Evolutionary conservation across 2,329 filamentous ascomycete genomes (phyloP).

Genomic region (Aureobasidium pullulans): DNA sequence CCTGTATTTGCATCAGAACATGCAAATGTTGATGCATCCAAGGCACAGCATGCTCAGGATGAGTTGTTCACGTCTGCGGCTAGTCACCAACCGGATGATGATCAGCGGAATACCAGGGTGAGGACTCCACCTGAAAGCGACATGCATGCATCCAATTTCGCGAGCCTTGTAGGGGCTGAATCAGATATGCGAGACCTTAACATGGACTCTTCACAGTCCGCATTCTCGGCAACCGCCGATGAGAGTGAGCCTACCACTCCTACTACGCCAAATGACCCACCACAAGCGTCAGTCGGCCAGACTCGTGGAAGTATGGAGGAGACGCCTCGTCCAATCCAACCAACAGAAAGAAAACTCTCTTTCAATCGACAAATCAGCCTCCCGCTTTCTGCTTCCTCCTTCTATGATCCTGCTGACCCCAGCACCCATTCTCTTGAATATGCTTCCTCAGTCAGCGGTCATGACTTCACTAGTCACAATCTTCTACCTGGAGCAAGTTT

Average conservation of each 20-base stretch:
- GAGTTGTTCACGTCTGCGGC: slow-evolving; percentile 11
- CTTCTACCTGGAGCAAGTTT: slow-evolving; percentile 19
- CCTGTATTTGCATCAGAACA: not conserved
- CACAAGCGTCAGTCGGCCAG: slow-evolving; percentile 10
- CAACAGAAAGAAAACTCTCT: slow-evolving; percentile 13
- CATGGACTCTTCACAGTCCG: slow-evolving; percentile 39
- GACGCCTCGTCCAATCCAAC: slow-evolving; percentile 22
- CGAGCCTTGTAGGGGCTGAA: slow-evolving; percentile 42
- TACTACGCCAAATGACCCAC: slow-evolving; percentile 19
- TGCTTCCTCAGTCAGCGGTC: slow-evolving; percentile 38
- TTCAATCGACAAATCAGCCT: slow-evolving; percentile 39
- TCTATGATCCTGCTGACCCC: slow-evolving; percentile 36
- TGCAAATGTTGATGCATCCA: not conserved
- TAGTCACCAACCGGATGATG: slow-evolving; percentile 1
- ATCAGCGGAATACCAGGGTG: not conserved
- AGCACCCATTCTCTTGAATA: slow-evolving; percentile 41
- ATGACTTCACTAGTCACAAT: slow-evolving; percentile 31
- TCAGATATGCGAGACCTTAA: slow-evolving; percentile 42
- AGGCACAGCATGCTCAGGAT: not conserved
- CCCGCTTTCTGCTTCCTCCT: slow-evolving; percentile 37
- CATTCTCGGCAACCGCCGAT: slow-evolving; percentile 29
- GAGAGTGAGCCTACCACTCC: slow-evolving; percentile 31
- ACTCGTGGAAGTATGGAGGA: slow-evolving; percentile 17
- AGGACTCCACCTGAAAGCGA: not conserved
- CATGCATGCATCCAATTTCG: slow-evolving; percentile 16